A percentile compares a stretch with the other conserved stretches of the same genome.
phyloP scores from a whole-genome alignment of 768 basidiomycete genomes.

The Boletus coccyginus region DNA sequence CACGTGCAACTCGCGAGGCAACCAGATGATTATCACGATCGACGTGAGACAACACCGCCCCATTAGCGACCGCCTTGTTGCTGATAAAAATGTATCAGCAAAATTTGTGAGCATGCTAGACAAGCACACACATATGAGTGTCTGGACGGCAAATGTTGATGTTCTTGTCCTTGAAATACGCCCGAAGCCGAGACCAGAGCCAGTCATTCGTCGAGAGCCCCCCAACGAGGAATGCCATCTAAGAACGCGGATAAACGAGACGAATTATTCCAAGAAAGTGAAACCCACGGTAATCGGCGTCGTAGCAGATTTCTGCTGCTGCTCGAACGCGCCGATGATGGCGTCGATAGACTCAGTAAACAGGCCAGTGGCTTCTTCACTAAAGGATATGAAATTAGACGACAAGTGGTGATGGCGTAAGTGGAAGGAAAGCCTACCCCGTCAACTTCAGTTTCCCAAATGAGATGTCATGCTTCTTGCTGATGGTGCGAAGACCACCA shows the following conservation, averaged over 20 bases:
- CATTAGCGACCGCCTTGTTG: conserved; percentile 8
- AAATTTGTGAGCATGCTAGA: background rate
- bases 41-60: background rate
- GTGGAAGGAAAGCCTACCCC: conserved; percentile 4
- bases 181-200: conserved; percentile 9
- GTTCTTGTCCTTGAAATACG: conserved; percentile 2
- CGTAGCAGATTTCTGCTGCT: background rate
- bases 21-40: no score
- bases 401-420: conserved; percentile 1
- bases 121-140: conserved; percentile 3
- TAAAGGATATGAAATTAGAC: no score
- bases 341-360: no score
- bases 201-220: conserved; percentile 9
- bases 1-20: no score
- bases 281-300: conserved; percentile 1
- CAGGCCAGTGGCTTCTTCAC: no score
- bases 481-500: background rate
- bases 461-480: background rate
- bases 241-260: background rate
- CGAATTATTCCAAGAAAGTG: background rate
- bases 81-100: background rate
- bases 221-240: conserved; percentile 15
- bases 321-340: conserved; percentile 9
- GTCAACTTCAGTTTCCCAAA: conserved; percentile 11
- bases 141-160: conserved; percentile 5